These are phyloP conservation scores for Ustilago loliicola DNA, from an alignment of 1,284 basidiomycete genomes.

Conservation along the genomic window DNA sequence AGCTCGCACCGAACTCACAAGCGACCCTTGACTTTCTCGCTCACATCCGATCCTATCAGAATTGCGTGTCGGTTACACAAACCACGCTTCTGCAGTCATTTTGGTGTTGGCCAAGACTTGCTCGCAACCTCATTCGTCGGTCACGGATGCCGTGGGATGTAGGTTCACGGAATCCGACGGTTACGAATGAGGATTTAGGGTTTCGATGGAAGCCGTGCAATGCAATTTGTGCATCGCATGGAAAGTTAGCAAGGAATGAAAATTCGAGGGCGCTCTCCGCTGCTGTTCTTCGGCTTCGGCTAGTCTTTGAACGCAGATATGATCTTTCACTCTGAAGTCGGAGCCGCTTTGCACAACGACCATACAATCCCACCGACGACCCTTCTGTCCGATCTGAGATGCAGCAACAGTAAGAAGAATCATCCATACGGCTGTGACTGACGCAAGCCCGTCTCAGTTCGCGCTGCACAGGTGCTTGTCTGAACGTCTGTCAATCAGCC, in stretches of 20 bases:
- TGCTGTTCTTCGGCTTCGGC: constrained; percentile 4
- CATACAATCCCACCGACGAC: background rate
- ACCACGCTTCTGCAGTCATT: background rate
- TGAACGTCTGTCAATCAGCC: background rate
- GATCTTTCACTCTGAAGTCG: background rate
- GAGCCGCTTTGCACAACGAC: background rate
- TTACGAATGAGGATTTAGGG: background rate
- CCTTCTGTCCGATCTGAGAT: background rate
- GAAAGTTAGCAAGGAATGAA: background rate
- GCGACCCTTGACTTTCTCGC: background rate
- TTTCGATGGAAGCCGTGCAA: background rate
- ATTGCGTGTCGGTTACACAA: background rate
- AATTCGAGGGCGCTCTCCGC: constrained; percentile 8
- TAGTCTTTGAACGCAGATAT: background rate
- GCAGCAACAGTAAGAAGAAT: too few species aligned
- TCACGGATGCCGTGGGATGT: background rate
- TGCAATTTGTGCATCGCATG: too few species aligned
- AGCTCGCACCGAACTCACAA: constrained; percentile 1
- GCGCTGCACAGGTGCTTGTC: background rate
- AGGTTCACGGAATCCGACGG: background rate
- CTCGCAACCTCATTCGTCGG: background rate
- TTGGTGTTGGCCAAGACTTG: background rate
- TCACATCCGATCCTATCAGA: constrained; percentile 4
- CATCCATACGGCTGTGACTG: background rate
- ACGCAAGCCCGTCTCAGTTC: background rate